Evolutionary conservation across 352 stramenopile species (phyloP).

Genomic region (Hyaloperonospora arabidopsidis): DNA sequence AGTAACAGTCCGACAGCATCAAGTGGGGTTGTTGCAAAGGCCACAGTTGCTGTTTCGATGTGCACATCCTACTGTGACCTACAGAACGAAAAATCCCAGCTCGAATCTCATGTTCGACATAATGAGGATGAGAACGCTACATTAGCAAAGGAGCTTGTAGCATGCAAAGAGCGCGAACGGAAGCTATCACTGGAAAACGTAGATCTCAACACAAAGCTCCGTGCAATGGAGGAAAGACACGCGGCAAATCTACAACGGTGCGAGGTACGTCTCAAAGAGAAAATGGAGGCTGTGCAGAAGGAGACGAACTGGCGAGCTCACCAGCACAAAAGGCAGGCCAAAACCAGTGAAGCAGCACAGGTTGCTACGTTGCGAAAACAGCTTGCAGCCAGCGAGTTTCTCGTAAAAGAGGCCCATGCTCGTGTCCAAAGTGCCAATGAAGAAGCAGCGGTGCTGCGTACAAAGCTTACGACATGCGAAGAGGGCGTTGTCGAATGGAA

Average conservation of each 20-base stretch:
- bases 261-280: constrained; percentile 33
- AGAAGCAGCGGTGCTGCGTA: constrained; percentile 12
- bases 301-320: constrained; percentile 44
- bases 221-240: constrained; percentile 46
- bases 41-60: constrained; percentile 42
- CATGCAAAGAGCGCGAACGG: constrained; percentile 17
- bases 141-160: constrained; percentile 24
- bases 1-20: constrained; percentile 12
- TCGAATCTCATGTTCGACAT: constrained; percentile 31
- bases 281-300: constrained; percentile 43
- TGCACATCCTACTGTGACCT: constrained; percentile 84
- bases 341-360: constrained; percentile 22
- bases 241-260: constrained; percentile 27
- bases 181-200: constrained; percentile 25
- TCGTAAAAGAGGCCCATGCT: constrained; percentile 12
- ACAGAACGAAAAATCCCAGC: constrained; percentile 54
- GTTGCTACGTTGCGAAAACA: constrained; percentile 17
- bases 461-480: constrained; percentile 8
- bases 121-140: constrained; percentile 29
- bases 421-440: constrained; percentile 17
- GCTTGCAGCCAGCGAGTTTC: constrained; percentile 18
- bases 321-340: constrained; percentile 43
- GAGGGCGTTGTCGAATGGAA: constrained; percentile 18
- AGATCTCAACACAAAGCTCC: constrained; percentile 36
- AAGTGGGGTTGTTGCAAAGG: constrained; percentile 21